Conservation (phyloP, 1,139 yeast species). For the Scheffersomyces illinoinensis region DNA sequence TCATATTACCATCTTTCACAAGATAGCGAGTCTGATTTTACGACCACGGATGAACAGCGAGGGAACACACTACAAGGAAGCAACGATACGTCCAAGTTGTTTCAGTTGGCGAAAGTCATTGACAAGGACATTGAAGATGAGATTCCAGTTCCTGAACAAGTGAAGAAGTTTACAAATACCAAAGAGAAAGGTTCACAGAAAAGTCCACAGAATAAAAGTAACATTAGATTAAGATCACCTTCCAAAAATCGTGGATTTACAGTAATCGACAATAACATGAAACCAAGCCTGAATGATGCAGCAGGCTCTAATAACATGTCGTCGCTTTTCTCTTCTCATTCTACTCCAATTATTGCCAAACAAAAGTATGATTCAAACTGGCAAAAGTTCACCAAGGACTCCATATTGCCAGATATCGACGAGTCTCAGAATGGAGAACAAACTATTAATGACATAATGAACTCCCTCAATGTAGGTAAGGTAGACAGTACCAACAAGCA, state of each 20-base stretch:
- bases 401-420: conserved; percentile 8
- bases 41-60: conserved; percentile 6
- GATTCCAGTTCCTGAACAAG: background rate
- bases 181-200: background rate
- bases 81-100: conserved; percentile 15
- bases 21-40: conserved; percentile 19
- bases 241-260: background rate
- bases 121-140: conserved; percentile 9
- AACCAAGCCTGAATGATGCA: background rate
- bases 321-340: conserved; percentile 27
- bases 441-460: conserved; percentile 13
- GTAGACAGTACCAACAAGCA: background rate
- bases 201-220: background rate
- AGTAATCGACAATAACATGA: background rate
- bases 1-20: conserved; percentile 31
- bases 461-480: background rate
- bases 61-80: conserved; percentile 1
- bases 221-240: background rate
- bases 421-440: conserved; percentile 14
- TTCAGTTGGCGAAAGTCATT: conserved; percentile 20
- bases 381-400: conserved; percentile 8
- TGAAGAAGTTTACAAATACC: background rate
- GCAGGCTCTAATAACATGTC: conserved; percentile 1
- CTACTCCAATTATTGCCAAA: conserved; percentile 28
- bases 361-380: conserved; percentile 6